Conservation (phyloP, 2,329 filamentous ascomycete genomes). For the Fusarium sp. region DNA sequence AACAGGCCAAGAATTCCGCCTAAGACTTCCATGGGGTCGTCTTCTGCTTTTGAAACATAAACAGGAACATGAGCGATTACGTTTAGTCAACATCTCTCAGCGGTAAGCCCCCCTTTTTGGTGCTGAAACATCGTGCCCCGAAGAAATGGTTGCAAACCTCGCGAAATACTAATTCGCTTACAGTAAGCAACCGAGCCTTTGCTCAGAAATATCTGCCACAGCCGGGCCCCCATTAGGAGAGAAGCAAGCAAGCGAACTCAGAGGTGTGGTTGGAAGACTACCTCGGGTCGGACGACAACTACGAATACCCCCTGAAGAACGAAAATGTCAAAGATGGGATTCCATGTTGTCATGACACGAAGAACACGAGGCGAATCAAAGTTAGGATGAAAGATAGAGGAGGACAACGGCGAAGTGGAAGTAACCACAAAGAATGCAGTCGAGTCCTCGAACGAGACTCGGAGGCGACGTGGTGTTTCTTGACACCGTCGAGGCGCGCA, state of each 20-base stretch:
- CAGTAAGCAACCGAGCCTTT: accelerated
- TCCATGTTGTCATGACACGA: accelerated
- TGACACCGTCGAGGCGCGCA: not conserved
- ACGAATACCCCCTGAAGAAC: not conserved
- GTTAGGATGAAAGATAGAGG: not conserved
- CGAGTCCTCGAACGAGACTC: not conserved
- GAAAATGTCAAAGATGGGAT: too few species aligned
- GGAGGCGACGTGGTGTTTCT: too few species aligned
- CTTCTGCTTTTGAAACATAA: accelerated
- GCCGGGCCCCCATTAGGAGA: accelerated
- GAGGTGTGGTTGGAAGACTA: too few species aligned
- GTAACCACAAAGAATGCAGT: accelerated
- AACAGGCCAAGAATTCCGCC: accelerated
- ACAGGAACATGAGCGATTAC: accelerated
- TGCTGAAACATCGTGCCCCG: accelerated
- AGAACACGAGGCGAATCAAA: not conserved
- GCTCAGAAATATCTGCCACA: accelerated
- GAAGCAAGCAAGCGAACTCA: not conserved
- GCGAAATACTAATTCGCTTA: not conserved
- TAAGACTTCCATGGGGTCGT: accelerated
- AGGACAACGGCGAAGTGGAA: not conserved
- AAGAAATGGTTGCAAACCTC: accelerated
- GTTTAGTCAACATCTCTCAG: not conserved
- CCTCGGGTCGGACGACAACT: accelerated
- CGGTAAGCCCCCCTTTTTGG: not conserved